Conservation (phyloP, 306 rosid genomes). For the Rosa multiflora region DNA sequence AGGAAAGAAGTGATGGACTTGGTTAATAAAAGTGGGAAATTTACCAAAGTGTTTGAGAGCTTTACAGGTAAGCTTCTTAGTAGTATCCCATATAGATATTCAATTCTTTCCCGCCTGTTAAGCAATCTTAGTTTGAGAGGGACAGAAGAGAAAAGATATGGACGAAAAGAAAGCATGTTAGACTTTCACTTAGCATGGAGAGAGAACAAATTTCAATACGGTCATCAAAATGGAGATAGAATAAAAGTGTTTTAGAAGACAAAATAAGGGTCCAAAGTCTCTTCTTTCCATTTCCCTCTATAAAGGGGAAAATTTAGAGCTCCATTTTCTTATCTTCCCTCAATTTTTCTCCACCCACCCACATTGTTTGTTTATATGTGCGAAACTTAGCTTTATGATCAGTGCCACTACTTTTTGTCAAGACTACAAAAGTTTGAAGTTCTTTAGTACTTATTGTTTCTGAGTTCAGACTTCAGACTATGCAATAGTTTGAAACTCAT, state of each 20-base stretch:
- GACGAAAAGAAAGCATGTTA: neutral
- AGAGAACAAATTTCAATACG: neutral
- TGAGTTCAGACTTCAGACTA: neutral
- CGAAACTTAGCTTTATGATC: neutral
- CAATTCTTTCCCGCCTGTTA: neutral
- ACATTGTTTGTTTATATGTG: neutral
- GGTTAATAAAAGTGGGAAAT: slow-evolving; percentile 76
- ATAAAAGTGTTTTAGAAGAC: neutral
- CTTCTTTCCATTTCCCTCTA: neutral
- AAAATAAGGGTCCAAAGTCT: neutral
- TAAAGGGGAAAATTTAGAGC: neutral
- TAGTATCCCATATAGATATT: slow-evolving; percentile 5
- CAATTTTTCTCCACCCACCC: neutral
- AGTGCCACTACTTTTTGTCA: neutral
- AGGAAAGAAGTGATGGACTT: slow-evolving; percentile 96
- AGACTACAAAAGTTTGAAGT: neutral
- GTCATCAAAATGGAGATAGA: neutral
- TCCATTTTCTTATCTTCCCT: neutral
- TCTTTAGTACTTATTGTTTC: neutral
- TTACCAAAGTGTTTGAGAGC: slow-evolving; percentile 62
- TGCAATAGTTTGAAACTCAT: neutral
- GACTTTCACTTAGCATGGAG: neutral
- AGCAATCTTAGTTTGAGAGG: neutral
- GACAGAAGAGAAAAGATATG: neutral
- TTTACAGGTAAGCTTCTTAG: slow-evolving; percentile 57